Percentiles rank a stretch among this genome's conserved stretches.
phyloP scores from a whole-genome alignment of 2,329 filamentous ascomycete genomes.

The Teratosphaeria zuluensis region DNA sequence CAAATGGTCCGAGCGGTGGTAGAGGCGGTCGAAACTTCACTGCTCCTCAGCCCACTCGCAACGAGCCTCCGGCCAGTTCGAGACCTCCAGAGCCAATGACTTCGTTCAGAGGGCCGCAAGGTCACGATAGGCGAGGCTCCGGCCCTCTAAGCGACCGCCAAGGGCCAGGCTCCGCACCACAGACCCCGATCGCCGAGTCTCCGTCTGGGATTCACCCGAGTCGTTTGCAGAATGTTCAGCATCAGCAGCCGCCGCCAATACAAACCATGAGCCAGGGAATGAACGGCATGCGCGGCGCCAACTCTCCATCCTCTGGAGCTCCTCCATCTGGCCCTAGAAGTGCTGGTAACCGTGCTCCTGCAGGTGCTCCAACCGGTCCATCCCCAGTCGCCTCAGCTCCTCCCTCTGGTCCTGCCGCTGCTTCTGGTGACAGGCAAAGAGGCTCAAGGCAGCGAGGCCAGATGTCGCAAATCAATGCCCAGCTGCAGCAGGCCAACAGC shows the following conservation, averaged over 20 bases:
- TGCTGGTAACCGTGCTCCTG: slow-evolving; percentile 10
- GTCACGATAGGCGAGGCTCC: slow-evolving; percentile 8
- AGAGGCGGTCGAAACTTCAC: slow-evolving; percentile 32
- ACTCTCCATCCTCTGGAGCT: slow-evolving; percentile 18
- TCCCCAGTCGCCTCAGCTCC: slow-evolving; percentile 15
- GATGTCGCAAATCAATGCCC: slow-evolving; percentile 16
- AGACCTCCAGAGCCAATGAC: slow-evolving; percentile 3
- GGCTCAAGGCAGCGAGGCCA: slow-evolving; percentile 12
- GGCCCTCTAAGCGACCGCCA: slow-evolving; percentile 12
- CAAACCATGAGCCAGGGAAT: slow-evolving; percentile 15
- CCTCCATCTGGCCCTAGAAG: slow-evolving; percentile 21
- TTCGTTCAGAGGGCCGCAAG: slow-evolving; percentile 7
- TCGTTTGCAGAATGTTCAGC: slow-evolving; percentile 14
- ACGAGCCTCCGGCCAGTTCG: slow-evolving; percentile 8
- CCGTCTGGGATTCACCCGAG: slow-evolving; percentile 21
- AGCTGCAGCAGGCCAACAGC: slow-evolving; percentile 5
- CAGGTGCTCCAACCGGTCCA: slow-evolving; percentile 21
- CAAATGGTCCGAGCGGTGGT: slow-evolving; percentile 26
- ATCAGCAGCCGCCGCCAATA: slow-evolving; percentile 14
- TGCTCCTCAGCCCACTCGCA: slow-evolving; percentile 11
- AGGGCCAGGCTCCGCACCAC: slow-evolving; percentile 13
- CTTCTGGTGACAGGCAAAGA: slow-evolving; percentile 12
- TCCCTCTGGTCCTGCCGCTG: slow-evolving; percentile 21
- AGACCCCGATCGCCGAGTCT: slow-evolving; percentile 16
- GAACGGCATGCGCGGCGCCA: slow-evolving; percentile 12